Evolutionary conservation across 352 stramenopile species (phyloP), one percentile per base, ranked within the genome.

Genomic region (Halophytophthora polymorphica): DNA sequence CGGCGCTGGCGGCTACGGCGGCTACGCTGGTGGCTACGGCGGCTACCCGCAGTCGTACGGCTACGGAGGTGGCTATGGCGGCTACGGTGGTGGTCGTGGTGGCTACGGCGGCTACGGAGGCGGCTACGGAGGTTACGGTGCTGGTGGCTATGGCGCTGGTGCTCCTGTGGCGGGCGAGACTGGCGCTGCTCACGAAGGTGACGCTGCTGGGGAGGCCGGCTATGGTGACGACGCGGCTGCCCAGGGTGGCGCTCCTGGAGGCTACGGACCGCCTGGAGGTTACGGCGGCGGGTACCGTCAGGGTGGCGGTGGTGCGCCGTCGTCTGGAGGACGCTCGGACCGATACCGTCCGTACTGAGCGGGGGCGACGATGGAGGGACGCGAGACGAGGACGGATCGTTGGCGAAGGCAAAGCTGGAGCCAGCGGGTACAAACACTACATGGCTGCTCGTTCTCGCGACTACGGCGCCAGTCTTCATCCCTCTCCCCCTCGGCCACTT

Each of bases 301-400:
- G 56, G 77, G 77, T 34, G 29, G 29, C 28, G 60, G 60, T 49
- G 62, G 61, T 29, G 66, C 56, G 37, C 75, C 75, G 62, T 83
- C 69, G 33, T 80, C 74, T 28, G 72, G 74, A 37, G 75, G 75
- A 25, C 72, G 80, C 50, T 88, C 83, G 61, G 83, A 93, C 21
- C 73, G 83, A 73, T 93, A 93, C 69, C 83, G 83, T 56, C 83
- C 83, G 43, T 93, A 93, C 66, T 93, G 77, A 86, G 48, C 43
- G 50, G 38, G 5, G 31, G 18, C 13, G 48, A 25, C 52, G 34
- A 44, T 47, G 50, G 38, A 69, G 42, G 66, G 56, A 39, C 38
- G 22, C 36, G 56, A 63, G 38, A n/a, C 35, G 46, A 48, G 29
- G 12, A 6, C 29, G 29, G 6, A 34, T 12, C 6, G 12, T 12